phyloP scores from a whole-genome alignment of 176 grass and related monocot genomes.

The Triticum urartu region DNA sequence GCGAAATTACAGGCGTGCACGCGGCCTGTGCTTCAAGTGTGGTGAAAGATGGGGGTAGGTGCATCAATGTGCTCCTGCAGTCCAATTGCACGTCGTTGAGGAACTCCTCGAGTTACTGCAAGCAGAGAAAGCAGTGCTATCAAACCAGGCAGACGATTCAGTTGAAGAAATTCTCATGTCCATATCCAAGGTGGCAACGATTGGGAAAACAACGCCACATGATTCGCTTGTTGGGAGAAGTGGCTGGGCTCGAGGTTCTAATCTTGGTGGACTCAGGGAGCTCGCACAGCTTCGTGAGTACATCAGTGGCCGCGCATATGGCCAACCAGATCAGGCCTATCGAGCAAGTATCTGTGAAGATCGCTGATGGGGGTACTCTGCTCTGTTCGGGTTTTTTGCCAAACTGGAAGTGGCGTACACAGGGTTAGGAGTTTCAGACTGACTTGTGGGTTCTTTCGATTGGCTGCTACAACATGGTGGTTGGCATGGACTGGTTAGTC shows the following conservation, averaged over 20 bases:
- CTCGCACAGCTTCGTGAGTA: neutral
- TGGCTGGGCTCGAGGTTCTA: neutral
- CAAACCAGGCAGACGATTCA: rapidly evolving
- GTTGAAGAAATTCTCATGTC: neutral
- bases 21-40: neutral
- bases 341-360: too few species aligned
- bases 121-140: neutral
- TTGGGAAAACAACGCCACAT: neutral
- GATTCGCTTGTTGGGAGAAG: neutral
- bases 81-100: neutral
- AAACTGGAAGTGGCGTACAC: too few species aligned
- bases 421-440: too few species aligned
- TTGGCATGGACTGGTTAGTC: too few species aligned
- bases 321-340: neutral
- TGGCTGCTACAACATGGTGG: too few species aligned
- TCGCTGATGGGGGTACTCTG: too few species aligned
- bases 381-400: too few species aligned
- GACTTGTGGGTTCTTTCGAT: too few species aligned
- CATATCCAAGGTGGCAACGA: neutral
- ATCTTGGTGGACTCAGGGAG: neutral
- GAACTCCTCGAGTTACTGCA: neutral
- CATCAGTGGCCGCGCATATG: neutral
- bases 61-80: neutral
- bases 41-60: neutral
- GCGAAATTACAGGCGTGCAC: neutral